These are phyloP conservation scores for Colletotrichum nymphaeae DNA, from an alignment of 2,329 filamentous ascomycete species.

Conservation along the genomic window DNA sequence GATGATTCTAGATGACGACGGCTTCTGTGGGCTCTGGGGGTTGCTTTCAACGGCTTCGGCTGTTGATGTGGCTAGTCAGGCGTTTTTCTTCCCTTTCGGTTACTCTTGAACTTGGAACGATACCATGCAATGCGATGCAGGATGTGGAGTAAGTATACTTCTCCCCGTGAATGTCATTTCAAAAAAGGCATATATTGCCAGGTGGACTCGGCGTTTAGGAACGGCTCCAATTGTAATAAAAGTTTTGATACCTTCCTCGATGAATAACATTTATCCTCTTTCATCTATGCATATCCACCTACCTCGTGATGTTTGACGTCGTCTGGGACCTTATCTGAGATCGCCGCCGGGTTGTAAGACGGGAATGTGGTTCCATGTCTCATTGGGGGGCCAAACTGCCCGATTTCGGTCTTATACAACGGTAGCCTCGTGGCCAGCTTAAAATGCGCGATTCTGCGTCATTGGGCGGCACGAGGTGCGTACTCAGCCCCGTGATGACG, in stretches of 20 bases:
- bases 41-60: slow-evolving; percentile 25
- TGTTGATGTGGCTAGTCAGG: slow-evolving; percentile 31
- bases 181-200: slow-evolving; percentile 17
- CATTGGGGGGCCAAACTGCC: not conserved
- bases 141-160: slow-evolving; percentile 38
- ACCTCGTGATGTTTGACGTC: not conserved
- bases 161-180: slow-evolving; percentile 30
- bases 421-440: slow-evolving; percentile 51
- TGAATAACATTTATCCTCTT: not conserved
- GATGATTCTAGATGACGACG: slow-evolving; percentile 42
- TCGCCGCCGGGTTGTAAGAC: not conserved
- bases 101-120: slow-evolving; percentile 31
- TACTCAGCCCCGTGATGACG: slow-evolving; percentile 27
- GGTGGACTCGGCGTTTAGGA: slow-evolving; percentile 31
- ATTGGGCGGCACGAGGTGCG: slow-evolving; percentile 30
- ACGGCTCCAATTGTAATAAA: slow-evolving; percentile 29
- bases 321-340: not conserved
- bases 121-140: slow-evolving; percentile 33
- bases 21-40: slow-evolving; percentile 45
- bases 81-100: slow-evolving; percentile 33
- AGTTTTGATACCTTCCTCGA: slow-evolving; percentile 23
- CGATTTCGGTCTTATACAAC: slow-evolving; percentile 39
- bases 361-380: not conserved
- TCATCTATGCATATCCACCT: not conserved
- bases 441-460: slow-evolving; percentile 9